A percentile compares a stretch with the other conserved stretches of the same genome.
phyloP scores from a whole-genome alignment of 768 basidiomycete species.

The Gautieria morchelliformis region DNA sequence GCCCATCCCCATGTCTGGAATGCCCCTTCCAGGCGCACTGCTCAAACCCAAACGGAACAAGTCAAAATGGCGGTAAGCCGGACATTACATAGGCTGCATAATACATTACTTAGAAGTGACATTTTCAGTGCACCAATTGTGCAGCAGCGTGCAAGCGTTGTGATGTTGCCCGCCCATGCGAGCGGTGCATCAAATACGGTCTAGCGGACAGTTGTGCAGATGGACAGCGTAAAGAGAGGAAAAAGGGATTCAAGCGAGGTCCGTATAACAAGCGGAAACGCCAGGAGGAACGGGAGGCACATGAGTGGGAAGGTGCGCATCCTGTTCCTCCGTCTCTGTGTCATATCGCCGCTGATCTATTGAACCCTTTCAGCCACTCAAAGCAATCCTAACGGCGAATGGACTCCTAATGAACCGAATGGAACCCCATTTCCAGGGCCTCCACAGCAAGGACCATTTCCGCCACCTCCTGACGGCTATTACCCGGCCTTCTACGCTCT shows the following conservation, averaged over 20 bases:
- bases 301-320: conserved; percentile 6
- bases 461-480: conserved; percentile 6
- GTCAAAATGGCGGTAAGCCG: conserved; percentile 50
- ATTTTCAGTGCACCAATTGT: conserved; percentile 43
- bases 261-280: conserved; percentile 46
- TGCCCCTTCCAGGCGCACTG: conserved; percentile 17
- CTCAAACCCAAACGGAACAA: conserved; percentile 38
- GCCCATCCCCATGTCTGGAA: conserved; percentile 16
- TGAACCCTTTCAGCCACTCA: conserved; percentile 3
- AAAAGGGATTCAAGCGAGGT: conserved; percentile 48
- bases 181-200: conserved; percentile 55
- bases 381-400: conserved; percentile 7
- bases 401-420: conserved; percentile 3
- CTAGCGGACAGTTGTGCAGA: conserved; percentile 47
- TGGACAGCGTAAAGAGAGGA: conserved; percentile 55
- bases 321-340: not conserved
- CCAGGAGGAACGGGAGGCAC: conserved; percentile 17
- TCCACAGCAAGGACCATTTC: conserved; percentile 1
- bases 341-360: not conserved
- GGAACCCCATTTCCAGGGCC: conserved; percentile 4
- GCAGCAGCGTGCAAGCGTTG: conserved; percentile 49
- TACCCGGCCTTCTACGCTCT: conserved; percentile 8
- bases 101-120: not conserved
- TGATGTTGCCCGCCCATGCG: conserved; percentile 51
- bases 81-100: not conserved